Evolutionary conservation across 139 green algal species (phyloP), one percentile per base, ranked within the genome.

Genomic region (Closterium sp.): DNA sequence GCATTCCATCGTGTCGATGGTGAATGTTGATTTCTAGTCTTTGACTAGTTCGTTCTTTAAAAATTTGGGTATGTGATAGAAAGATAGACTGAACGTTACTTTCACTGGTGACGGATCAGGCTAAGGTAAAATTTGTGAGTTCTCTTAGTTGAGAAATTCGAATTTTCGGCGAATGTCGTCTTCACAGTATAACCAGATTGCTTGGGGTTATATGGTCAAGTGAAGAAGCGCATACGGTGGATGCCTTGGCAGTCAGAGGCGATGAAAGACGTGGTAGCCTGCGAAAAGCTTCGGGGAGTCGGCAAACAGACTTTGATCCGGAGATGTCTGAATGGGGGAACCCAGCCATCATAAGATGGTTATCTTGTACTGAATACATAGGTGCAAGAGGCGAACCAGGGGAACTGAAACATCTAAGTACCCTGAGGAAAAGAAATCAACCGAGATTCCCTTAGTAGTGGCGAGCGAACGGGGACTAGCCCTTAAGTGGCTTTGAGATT

Each of bases 321-420:
- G 94, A 93, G 91, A 94, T 95, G 84, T 96, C 95, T 92, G 85
- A 81, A 89, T 91, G 91, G 94, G 89, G 94, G 94, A 96, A 94
- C 92, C 85, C 91, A 90, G 92, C 86, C 12, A 83, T 9, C 19
- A 66, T 10, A 16, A 83, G 32, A 31, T 84, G 34, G 31, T 6
- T 43, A 88, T 88, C 32, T n/a, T 90, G 89, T 94, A 43, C 84
- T 91, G 30, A 89, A 90, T 55, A 96, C 94, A 92, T 93, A 95
- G 94, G 32, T 16, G 7, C 28, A 34, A 10, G 86, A 89, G 35
- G 86, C 86, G 16, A 89, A 91, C 84, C 84, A 8, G 84, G 84
- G 10, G 84, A 87, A 87, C 84, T 87, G 84, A 87, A 87, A 87
- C 84, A 88, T 88, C 85, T 88, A 30, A 88, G n/a, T 88, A 88